Evolutionary conservation across 2,329 filamentous ascomycete genomes (phyloP), one percentile per base, ranked within the genome.

Genomic region (Cadophora luteo-olivacea): DNA sequence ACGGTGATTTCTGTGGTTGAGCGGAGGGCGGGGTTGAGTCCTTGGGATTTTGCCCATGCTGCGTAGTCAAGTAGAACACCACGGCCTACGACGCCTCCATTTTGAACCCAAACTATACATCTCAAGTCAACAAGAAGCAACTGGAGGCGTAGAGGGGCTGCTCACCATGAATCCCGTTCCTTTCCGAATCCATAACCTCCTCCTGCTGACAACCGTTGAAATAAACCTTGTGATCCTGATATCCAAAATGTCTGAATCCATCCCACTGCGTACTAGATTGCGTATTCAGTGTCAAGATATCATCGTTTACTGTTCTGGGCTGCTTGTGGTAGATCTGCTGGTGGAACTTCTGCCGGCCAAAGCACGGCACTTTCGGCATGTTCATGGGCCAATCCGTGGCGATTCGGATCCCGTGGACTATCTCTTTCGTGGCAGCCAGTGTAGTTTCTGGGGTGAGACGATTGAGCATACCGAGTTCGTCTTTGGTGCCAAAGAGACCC

Each of bases 1-100:
- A 77, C 63, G 1, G 76, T 61, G 51, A 78, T 78, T 25, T 70
- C 63, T 5, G 65, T 72, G 11, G 58, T 71, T 48, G 86, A 87
- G 70, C 85, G 83, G 1, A 87, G 80, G 68, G 90, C 84, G 48
- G 87, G 87, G 60, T 82, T 73, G 64, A 90, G 85, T 41, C 83
- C 84, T 57, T 88, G 83, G 48, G 80, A 79, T 22, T 82, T 81
- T 1, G 89, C 88, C 84, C 89, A 92, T 11, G 58, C 33, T 19
- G 65, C 63, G 65, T 84, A 88, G 75, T 89, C 87, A 0, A 87
- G 76, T 0, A 87, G 77, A 2, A 87, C 79, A 24, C 84, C 84
- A 0, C 85, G 81, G 2, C 84, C 84, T 1, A 82, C 82, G 7
- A 87, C 80, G 45, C 84, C 83, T 38, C 84, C 83, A 12, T 78